Percentiles rank a stretch among this genome's conserved stretches.
These are phyloP conservation scores for Neopestalotiopsis rosae DNA, from an alignment of 2,329 filamentous ascomycete genomes.

Conservation along the genomic window DNA sequence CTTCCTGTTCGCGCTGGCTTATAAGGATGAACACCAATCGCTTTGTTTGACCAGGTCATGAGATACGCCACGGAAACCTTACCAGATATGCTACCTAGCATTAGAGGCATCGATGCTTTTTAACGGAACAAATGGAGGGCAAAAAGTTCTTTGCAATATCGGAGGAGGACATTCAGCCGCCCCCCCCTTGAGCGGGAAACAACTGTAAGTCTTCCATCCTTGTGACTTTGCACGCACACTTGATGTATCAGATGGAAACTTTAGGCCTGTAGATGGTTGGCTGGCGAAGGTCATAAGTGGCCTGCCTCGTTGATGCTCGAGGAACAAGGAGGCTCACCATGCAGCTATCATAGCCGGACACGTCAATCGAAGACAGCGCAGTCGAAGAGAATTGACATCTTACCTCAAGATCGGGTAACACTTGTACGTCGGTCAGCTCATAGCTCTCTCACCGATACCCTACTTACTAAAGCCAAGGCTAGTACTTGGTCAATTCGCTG, in stretches of 20 bases:
- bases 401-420: background rate
- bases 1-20: conserved; percentile 6
- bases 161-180: background rate
- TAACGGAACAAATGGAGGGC: background rate
- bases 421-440: background rate
- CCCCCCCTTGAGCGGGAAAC: too few relatives aligned
- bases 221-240: background rate
- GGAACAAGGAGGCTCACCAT: background rate
- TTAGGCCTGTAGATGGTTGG: background rate
- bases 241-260: background rate
- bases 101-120: background rate
- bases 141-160: background rate
- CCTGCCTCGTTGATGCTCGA: background rate
- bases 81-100: background rate
- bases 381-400: background rate
- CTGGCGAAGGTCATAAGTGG: background rate
- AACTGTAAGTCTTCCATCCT: background rate
- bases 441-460: conserved; percentile 4
- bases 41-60: background rate
- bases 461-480: background rate
- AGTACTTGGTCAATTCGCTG: background rate
- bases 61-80: conserved; percentile 10
- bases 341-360: conserved; percentile 7
- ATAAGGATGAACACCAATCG: background rate
- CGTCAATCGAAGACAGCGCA: background rate